Conservation (phyloP, 257 asterid species). For the Lycium barbarum region DNA sequence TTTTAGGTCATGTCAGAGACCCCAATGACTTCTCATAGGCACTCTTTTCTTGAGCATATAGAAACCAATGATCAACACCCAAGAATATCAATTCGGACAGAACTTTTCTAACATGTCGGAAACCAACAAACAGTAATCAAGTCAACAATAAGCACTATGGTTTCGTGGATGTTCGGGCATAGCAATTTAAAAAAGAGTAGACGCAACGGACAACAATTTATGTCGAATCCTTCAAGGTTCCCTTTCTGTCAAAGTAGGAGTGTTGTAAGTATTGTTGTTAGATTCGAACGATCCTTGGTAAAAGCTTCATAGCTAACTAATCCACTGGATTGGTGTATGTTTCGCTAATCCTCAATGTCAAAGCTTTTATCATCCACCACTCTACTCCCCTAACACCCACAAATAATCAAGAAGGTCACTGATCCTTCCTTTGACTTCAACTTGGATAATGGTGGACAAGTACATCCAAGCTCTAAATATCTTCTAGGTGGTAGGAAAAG, state of each 20-base stretch:
- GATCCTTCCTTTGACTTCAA: background rate
- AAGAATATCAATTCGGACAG: background rate
- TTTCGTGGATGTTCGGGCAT: background rate
- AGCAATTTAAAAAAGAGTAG: too few relatives aligned
- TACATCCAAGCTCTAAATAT: background rate
- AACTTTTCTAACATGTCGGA: background rate
- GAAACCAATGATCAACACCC: background rate
- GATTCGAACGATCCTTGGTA: background rate
- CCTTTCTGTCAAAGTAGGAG: background rate
- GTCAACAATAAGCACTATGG: background rate
- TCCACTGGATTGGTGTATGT: background rate
- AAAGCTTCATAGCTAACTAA: background rate
- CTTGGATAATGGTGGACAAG: background rate
- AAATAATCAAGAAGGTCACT: background rate
- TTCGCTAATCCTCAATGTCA: background rate
- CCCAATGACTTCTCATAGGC: background rate
- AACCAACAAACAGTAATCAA: background rate
- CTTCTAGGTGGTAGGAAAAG: background rate
- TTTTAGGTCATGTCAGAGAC: background rate
- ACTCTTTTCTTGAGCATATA: background rate
- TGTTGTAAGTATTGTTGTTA: background rate
- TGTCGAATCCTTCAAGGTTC: too few relatives aligned
- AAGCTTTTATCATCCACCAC: background rate
- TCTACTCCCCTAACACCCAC: background rate
- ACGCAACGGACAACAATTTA: too few relatives aligned